Percentiles rank a stretch among this genome's conserved stretches.
Conservation (phyloP, 805 yeast species). For the Candida mattraensis region DNA sequence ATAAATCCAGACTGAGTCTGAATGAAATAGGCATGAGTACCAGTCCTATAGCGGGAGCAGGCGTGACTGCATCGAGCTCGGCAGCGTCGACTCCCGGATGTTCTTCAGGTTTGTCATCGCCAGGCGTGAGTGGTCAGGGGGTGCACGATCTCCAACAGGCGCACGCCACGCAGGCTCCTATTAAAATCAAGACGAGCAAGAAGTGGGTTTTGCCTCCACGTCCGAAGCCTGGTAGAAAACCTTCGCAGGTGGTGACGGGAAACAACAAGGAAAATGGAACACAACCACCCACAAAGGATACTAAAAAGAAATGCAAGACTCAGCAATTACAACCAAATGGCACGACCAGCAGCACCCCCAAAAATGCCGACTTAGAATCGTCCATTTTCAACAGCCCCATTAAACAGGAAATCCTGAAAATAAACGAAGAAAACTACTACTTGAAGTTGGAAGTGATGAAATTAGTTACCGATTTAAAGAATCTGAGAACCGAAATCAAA, state of each 20-base stretch:
- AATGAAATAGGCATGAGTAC: no score
- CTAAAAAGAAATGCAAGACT: conserved; percentile 11
- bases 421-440: conserved; percentile 45
- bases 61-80: conserved; percentile 10
- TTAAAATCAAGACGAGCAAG: conserved; percentile 59
- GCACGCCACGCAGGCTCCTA: conserved; percentile 19
- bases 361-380: conserved; percentile 13
- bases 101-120: no score
- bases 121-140: no score
- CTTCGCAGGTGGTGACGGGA: conserved; percentile 26
- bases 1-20: no score
- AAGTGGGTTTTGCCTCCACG: conserved; percentile 86
- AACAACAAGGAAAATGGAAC: conserved; percentile 5
- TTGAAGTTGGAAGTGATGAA: conserved; percentile 44
- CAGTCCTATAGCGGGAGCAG: no score
- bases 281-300: conserved; percentile 9
- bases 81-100: conserved; percentile 13
- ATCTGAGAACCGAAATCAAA: conserved; percentile 30
- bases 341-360: no score
- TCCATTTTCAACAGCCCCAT: conserved; percentile 32
- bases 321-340: conserved; percentile 4
- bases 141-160: no score
- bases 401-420: conserved; percentile 40
- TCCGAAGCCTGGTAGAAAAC: conserved; percentile 71
- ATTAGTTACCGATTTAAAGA: conserved; percentile 44